Base-by-base conservation (phyloP, 164 flowering plant species). In the Pachysandra terminalis region DNA sequence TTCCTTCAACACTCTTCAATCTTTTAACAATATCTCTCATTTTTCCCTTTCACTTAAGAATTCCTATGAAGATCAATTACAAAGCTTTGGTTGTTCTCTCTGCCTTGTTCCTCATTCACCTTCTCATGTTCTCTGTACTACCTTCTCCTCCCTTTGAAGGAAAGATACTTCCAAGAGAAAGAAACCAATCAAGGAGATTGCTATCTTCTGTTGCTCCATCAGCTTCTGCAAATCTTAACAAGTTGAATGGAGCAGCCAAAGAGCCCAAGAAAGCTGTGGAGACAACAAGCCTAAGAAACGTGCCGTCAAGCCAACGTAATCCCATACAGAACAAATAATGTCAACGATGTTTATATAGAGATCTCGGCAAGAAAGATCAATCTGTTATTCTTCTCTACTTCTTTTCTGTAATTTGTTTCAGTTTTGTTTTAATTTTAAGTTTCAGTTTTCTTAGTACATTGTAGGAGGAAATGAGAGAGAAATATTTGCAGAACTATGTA, bases 261-360 rank as follows among this genome's bases (percentile, higher is more conserved):
- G 78, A 74, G 79, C 68, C 80, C 81, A 78, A 83, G 84, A 83
- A 82, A 76, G 82, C 84, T 75, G 84, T 85, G 75, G 87, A 81
- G 77, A 71, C 78, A 59, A 71, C 78, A 59, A 83, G 85, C 62
- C 64, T 85, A 59, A 80, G 86, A 65, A 75, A 37, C 59, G 81
- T 75, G 26, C 91, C 88, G 0, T 71, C 81, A 0, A 87, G 91
- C 53, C 60, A 27, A 0, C 72, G 85, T 0, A 87, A 87, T 73
- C 91, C 91, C 26, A 83, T 69, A 9, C 91, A 85, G 63, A 87
- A 87, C 77, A 77, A 75, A 75, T 75, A 26, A 35, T n/a, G 3
- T 14, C 17, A 32, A 12, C 59, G 48, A 68, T 15, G 15, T 16
- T 24, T 12, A 32, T 19, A n/a, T n/a, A 40, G 32, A 27, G 64